phyloP scores from a whole-genome alignment of 352 stramenopile genomes.

The Phytopythium oedochilum region DNA sequence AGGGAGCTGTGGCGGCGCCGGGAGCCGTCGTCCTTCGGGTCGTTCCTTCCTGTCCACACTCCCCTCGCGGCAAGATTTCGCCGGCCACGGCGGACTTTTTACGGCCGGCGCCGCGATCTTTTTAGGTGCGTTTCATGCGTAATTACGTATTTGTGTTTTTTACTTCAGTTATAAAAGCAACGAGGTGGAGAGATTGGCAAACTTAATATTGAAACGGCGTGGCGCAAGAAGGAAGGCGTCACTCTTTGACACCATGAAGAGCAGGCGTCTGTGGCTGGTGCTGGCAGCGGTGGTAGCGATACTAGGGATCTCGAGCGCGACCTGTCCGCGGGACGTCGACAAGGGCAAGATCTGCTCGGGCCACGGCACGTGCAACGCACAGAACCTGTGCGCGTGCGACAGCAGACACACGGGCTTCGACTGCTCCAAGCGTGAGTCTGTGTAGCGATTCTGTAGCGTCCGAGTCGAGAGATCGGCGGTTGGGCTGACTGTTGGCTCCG shows the following conservation, averaged over 20 bases:
- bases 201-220: background rate
- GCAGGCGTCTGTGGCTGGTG: background rate
- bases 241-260: background rate
- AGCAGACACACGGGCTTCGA: constrained; percentile 46
- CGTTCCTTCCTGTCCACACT: constrained; percentile 14
- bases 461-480: background rate
- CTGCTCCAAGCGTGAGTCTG: constrained; percentile 46
- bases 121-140: background rate
- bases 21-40: constrained; percentile 1
- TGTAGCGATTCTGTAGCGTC: background rate
- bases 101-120: background rate
- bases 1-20: too few species aligned
- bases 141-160: constrained; percentile 4
- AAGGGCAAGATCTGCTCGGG: constrained; percentile 61
- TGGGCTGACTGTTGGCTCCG: background rate
- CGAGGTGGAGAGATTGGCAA: background rate
- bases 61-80: constrained; percentile 8
- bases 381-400: constrained; percentile 55
- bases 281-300: background rate
- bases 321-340: constrained; percentile 37
- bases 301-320: background rate
- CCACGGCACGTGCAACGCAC: constrained; percentile 36
- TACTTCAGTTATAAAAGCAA: background rate
- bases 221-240: background rate
- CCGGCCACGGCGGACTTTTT: constrained; percentile 5